A percentile compares a stretch with the other conserved stretches of the same genome.
phyloP scores from a whole-genome alignment of 441 rosid species.

The Dalechampia spathulata region DNA sequence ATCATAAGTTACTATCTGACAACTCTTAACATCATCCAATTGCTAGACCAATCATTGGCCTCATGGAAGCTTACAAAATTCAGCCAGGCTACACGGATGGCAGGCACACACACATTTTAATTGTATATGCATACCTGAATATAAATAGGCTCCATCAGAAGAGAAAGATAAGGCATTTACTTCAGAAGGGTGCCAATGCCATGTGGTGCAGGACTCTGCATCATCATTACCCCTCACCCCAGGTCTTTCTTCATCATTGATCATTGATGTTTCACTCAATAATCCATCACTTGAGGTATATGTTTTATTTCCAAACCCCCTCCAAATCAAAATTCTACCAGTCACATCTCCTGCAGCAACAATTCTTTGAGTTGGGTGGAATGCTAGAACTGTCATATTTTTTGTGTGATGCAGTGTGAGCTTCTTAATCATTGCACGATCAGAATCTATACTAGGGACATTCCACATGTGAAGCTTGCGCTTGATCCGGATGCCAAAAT shows the following conservation, averaged over 20 bases:
- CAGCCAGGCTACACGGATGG: background rate
- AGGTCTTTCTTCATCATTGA: constrained; percentile 61
- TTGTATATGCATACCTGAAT: constrained; percentile 50
- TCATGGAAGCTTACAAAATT: background rate
- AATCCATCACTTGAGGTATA: constrained; percentile 26
- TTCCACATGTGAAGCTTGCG: constrained; percentile 64
- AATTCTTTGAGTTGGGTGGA: constrained; percentile 77
- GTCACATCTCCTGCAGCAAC: constrained; percentile 90
- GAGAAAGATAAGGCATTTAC: constrained; percentile 74
- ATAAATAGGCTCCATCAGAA: constrained; percentile 89
- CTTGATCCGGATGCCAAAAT: constrained; percentile 53
- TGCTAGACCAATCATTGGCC: background rate
- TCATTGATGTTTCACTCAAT: constrained; percentile 20
- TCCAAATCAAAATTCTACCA: constrained; percentile 93
- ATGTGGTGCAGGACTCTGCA: constrained; percentile 87
- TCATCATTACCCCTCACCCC: constrained; percentile 91
- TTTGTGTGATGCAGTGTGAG: constrained; percentile 80
- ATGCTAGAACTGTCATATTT: constrained; percentile 55
- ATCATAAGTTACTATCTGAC: background rate
- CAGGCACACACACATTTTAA: background rate
- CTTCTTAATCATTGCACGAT: constrained; percentile 35
- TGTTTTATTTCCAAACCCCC: constrained; percentile 60
- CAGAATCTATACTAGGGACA: constrained; percentile 51
- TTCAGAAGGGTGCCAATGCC: constrained; percentile 95
- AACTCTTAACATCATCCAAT: constrained; percentile 1